Conservation (phyloP, 2,329 filamentous ascomycete species). For the Fusarium circinatum region DNA sequence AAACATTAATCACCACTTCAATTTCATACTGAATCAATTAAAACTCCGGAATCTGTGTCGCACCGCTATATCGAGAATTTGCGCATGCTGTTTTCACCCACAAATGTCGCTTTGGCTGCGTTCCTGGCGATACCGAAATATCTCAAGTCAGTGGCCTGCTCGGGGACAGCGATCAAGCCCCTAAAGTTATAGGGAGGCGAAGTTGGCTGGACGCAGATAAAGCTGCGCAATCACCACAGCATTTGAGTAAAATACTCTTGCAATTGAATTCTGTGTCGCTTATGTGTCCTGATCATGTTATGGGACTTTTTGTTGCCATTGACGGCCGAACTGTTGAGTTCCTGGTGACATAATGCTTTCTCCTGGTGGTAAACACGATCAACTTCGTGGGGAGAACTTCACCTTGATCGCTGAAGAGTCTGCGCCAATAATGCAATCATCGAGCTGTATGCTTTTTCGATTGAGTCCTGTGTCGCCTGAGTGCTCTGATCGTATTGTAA, state of each 20-base stretch:
- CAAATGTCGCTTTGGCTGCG: background rate
- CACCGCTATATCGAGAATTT: background rate
- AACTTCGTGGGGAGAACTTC: background rate
- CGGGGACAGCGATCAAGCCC: background rate
- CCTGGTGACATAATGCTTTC: background rate
- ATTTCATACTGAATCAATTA: background rate
- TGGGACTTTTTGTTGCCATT: background rate
- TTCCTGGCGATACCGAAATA: background rate
- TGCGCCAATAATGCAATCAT: background rate
- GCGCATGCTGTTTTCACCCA: background rate
- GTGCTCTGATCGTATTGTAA: background rate
- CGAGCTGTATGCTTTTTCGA: background rate
- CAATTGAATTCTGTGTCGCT: background rate
- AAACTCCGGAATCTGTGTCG: accelerated
- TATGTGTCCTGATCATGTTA: background rate
- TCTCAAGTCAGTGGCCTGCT: background rate
- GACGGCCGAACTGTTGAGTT: background rate
- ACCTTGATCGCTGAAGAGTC: background rate
- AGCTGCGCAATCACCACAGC: background rate
- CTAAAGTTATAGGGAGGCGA: background rate
- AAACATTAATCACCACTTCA: background rate
- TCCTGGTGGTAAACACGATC: background rate
- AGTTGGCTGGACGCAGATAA: background rate
- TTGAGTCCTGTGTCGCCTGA: background rate
- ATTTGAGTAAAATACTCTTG: background rate